Evolutionary conservation across 495 filamentous ascomycete species (phyloP).

Genomic region (Penicillium coffeae): DNA sequence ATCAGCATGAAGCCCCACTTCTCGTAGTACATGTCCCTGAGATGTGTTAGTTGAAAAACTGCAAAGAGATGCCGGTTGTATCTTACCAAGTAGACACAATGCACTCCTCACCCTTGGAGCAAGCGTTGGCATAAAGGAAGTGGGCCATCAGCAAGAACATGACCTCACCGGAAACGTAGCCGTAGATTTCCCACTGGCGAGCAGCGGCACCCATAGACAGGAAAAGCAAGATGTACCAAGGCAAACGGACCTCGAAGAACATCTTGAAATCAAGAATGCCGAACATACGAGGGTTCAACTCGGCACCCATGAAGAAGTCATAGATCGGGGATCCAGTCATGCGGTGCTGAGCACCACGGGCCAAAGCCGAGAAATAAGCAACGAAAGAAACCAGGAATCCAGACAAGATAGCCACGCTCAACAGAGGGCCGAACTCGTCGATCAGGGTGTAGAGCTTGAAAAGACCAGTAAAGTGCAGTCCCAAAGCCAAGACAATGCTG

Average conservation of each 20-base stretch:
- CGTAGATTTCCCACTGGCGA: constrained; percentile 83
- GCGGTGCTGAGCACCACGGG: constrained; percentile 76
- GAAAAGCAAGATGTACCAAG: constrained; percentile 92
- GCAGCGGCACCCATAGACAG: constrained; percentile 72
- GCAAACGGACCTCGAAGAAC: constrained; percentile 97
- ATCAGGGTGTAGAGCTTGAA: constrained; percentile 93
- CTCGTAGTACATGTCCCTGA: constrained; percentile 95
- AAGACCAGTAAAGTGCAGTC: constrained; percentile 72
- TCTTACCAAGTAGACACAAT: constrained; percentile 84
- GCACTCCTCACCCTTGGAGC: constrained; percentile 92
- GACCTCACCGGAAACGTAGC: constrained; percentile 88
- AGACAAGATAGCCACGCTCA: constrained; percentile 86
- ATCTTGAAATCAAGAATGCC: constrained; percentile 96
- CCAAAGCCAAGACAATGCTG: constrained; percentile 64
- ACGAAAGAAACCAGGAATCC: constrained; percentile 75
- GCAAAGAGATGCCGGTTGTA: neutral
- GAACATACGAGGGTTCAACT: constrained; percentile 94
- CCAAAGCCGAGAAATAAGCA: constrained; percentile 79
- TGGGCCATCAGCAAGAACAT: constrained; percentile 88
- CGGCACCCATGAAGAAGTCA: constrained; percentile 99
- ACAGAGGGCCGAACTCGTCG: constrained; percentile 89
- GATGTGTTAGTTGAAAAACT: neutral
- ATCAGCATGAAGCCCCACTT: constrained; percentile 99
- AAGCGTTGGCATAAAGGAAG: constrained; percentile 94
- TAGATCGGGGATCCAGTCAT: constrained; percentile 93